Percentiles rank a stretch among this genome's conserved stretches.
phyloP scores from a whole-genome alignment of 495 filamentous ascomycete genomes.

The Trichoderma parareesei region DNA sequence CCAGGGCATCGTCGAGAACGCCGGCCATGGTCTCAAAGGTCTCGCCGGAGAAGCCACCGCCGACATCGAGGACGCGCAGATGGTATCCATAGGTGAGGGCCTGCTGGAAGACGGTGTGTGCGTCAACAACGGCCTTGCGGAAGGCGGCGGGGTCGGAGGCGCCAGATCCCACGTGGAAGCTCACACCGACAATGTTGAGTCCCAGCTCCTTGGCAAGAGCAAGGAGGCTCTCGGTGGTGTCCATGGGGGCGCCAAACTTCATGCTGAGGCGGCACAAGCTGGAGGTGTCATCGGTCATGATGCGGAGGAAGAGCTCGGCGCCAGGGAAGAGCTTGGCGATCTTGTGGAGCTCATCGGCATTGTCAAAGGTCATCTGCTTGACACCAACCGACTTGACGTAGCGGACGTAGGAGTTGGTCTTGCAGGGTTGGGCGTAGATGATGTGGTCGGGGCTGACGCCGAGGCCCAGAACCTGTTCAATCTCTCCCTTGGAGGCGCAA shows the following conservation, averaged over 20 bases:
- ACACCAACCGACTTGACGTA: slow-evolving; percentile 76
- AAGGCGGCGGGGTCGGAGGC: slow-evolving; percentile 86
- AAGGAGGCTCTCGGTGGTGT: slow-evolving; percentile 68
- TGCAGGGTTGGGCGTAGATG: slow-evolving; percentile 98
- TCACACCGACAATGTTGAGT: slow-evolving; percentile 93
- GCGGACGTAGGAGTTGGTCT: slow-evolving; percentile 94
- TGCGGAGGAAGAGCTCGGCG: slow-evolving; percentile 87
- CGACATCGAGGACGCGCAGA: slow-evolving; percentile 85
- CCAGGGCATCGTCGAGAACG: slow-evolving; percentile 70
- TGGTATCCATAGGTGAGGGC: slow-evolving; percentile 68
- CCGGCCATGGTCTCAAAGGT: slow-evolving; percentile 85
- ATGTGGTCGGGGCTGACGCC: slow-evolving; percentile 87
- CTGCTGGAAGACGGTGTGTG: slow-evolving; percentile 83
- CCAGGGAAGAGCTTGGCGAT: slow-evolving; percentile 83
- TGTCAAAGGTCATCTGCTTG: slow-evolving; percentile 99
- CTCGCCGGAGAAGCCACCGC: slow-evolving; percentile 82
- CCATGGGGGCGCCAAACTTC: slow-evolving; percentile 91
- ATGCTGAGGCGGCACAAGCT: slow-evolving; percentile 89
- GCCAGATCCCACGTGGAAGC: slow-evolving; percentile 96
- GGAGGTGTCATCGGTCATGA: slow-evolving; percentile 91
- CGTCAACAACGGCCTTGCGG: slow-evolving; percentile 81
- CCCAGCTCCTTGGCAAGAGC: slow-evolving; percentile 75
- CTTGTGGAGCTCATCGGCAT: slow-evolving; percentile 95
- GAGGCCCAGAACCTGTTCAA: slow-evolving; percentile 77
- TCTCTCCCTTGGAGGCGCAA: slow-evolving; percentile 95